Evolutionary conservation across 257 asterid species (phyloP), one percentile per base, ranked within the genome.

Genomic region (Asclepias syriaca): DNA sequence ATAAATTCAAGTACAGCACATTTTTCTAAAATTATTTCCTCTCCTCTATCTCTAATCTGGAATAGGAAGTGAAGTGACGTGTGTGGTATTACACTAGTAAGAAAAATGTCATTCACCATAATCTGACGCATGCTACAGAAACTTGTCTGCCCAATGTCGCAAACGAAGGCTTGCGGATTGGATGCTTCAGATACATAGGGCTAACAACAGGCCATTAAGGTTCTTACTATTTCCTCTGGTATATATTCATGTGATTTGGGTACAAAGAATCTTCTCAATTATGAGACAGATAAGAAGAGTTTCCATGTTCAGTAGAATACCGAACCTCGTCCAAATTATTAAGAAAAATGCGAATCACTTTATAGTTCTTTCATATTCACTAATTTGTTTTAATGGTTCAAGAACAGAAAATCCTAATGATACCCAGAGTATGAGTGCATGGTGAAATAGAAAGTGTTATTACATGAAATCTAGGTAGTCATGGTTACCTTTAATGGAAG

Each of bases 401-500:
- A 37, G 21, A 53, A 37, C 18, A 24, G 43, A 0, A 53, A 40
- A 46, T 14, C 22, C 18, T 60, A 57, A 69, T 16, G 37, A 66
- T 32, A 40, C 18, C 40, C 27, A 55, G 0, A 24, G 32, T 5
- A 40, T 1, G 37, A 21, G 58, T 22, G n/a, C 56, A 56, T 54
- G 22, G 6, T 40, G 5, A 46, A 51, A 24, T 19, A 24, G 8
- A 72, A 24, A 65, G 32, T 59, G 29, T 37, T 18, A 64, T 11
- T 4, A 4, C 53, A 27, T 22, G 16, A 66, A 66, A 61, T 73
- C 55, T 9, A 29, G 9, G 24, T 27, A 65, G 60, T 22, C 61
- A 73, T 67, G 40, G 65, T 68, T 86, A 88, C 99, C 98, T 95
- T 95, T 6, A 95, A 74, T 70, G 98, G 98, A 72, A 92, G 97